Base-by-base conservation (phyloP, 768 basidiomycete genomes). In the Polyporus arcularius region DNA sequence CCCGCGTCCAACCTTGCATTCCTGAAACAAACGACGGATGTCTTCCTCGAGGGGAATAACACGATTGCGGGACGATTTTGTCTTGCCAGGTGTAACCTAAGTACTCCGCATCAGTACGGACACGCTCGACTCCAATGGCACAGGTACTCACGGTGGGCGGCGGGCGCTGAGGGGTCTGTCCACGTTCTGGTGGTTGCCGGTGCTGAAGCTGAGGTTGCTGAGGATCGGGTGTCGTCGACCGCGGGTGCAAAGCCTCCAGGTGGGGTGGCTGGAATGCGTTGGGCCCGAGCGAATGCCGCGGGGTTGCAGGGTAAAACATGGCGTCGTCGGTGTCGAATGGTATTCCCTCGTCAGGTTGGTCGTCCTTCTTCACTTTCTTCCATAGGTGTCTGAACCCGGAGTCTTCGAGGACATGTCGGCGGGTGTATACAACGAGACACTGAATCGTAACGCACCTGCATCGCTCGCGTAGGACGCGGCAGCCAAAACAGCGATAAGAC, bases 291-390 rank as follows among this genome's bases (percentile, higher is more conserved):
- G 67, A 60, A 43, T 61, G 64, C 11, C 73, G 57, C 14, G 79
- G 75, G 15, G 79, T 73, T 0, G 85, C 85, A 0, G 90, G 89
- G 64, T 83, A 86, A 67, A 92, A 88, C 87, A 93, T 90, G 0
- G 87, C 81, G 64, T 94, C 92, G 10, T 88, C 86, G 4, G 80
- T 83, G 66, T 93, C 86, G 63, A 94, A 85, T 1, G 92, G 92
- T 15, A 92, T 75, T 10, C 93, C 92, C 78, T 88, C 82, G 3
- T 95, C 92, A 1, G 94, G 91, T 68, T 93, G 92, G 64, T 90
- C 88, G 12, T 78, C 73, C 9, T 89, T 84, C 68, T 92, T 94
- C 39, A 96, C 82, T 68, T 87, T 89, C 62, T 80, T 81, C 94
- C 94, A 97, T 30, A 93, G 76, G 6, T 80, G 79, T 11, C 85